phyloP scores from a whole-genome alignment of 2,329 filamentous ascomycete species.

The Curvularia sp. region DNA sequence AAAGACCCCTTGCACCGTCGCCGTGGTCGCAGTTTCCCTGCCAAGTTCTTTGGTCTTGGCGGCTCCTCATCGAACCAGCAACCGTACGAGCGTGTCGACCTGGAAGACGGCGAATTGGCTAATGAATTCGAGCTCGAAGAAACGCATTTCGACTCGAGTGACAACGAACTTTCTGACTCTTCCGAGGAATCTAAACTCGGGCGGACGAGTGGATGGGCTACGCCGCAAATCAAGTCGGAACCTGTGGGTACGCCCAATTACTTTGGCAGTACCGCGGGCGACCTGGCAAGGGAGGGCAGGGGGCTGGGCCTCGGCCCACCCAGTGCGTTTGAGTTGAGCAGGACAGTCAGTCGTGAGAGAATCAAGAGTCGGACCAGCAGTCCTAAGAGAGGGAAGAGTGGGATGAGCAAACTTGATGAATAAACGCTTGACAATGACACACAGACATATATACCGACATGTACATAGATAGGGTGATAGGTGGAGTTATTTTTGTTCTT shows the following conservation, averaged over 20 bases:
- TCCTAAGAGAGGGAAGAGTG: slow-evolving; percentile 52
- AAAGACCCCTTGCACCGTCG: slow-evolving; percentile 45
- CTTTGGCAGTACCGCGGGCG: slow-evolving; percentile 29
- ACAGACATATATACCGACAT: neutral
- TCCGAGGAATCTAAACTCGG: slow-evolving; percentile 64
- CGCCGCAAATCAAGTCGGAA: slow-evolving; percentile 63
- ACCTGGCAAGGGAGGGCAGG: slow-evolving; percentile 40
- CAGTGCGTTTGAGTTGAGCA: slow-evolving; percentile 62
- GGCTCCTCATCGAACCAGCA: slow-evolving; percentile 51
- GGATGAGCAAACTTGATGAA: slow-evolving; percentile 31
- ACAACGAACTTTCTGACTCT: slow-evolving; percentile 67
- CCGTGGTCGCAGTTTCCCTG: slow-evolving; percentile 47
- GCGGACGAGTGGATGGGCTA: slow-evolving; percentile 70
- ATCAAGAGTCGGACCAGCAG: slow-evolving; percentile 62
- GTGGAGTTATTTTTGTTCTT: neutral
- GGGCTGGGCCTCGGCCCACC: slow-evolving; percentile 42
- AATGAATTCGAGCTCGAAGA: slow-evolving; percentile 75
- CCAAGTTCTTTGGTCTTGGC: slow-evolving; percentile 67
- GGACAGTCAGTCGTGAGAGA: slow-evolving; percentile 86
- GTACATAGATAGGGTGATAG: neutral
- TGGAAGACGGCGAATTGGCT: slow-evolving; percentile 73
- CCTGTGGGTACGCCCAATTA: slow-evolving; percentile 25
- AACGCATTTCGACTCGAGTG: slow-evolving; percentile 59
- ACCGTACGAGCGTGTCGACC: slow-evolving; percentile 74
- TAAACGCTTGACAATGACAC: slow-evolving; percentile 7